Evolutionary conservation across 192 early-diverging fungal genomes (phyloP).

Genomic region (Funneliformis geosporum): DNA sequence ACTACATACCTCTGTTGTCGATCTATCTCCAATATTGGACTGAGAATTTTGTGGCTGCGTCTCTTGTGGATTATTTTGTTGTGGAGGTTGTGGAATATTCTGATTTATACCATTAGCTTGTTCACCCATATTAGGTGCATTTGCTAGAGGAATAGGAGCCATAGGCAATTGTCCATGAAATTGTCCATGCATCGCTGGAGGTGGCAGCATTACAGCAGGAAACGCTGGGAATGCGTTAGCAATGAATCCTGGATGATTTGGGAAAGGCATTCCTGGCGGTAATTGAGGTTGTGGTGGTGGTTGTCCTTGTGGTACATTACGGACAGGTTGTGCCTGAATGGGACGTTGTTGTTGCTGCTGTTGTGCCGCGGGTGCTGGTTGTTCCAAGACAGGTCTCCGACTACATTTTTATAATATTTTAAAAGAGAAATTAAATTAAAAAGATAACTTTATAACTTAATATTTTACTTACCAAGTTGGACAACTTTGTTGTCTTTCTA

Average conservation of each 20-base stretch:
- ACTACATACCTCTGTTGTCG: background rate
- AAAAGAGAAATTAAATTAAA: slow-evolving; percentile 5
- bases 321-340: background rate
- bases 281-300: slow-evolving; percentile 23
- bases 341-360: slow-evolving; percentile 26
- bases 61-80: slow-evolving; percentile 9
- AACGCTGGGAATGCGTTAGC: slow-evolving; percentile 19
- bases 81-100: background rate
- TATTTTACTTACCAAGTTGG: slow-evolving; percentile 78
- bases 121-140: background rate
- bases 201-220: slow-evolving; percentile 11
- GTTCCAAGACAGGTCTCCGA: slow-evolving; percentile 50
- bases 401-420: slow-evolving; percentile 28
- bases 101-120: slow-evolving; percentile 7
- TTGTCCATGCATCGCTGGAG: slow-evolving; percentile 22
- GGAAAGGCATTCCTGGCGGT: slow-evolving; percentile 8
- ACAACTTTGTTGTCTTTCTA: slow-evolving; percentile 96
- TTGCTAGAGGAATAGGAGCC: slow-evolving; percentile 4
- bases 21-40: background rate
- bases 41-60: background rate
- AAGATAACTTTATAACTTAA: background rate
- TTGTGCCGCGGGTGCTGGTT: slow-evolving; percentile 2
- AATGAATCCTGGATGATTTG: background rate
- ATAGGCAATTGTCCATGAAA: background rate
- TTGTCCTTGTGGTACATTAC: slow-evolving; percentile 8